These are phyloP conservation scores for Candida fluviatilis DNA, from an alignment of 805 yeast species.

Conservation along the genomic window DNA sequence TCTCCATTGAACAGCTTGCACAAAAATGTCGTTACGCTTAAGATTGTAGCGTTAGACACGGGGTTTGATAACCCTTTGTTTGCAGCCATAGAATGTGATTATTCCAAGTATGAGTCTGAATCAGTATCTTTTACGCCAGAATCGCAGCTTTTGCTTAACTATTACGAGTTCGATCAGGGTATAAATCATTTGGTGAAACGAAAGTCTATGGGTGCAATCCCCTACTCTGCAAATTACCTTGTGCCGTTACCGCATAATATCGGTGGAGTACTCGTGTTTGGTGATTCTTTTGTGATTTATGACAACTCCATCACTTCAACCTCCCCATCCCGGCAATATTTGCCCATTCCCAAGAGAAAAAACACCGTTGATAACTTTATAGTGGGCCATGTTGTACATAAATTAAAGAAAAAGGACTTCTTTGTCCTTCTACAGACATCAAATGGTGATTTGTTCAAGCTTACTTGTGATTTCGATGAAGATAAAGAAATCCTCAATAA, in stretches of 20 bases:
- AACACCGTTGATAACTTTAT: constrained; percentile 28
- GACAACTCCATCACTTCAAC: constrained; percentile 21
- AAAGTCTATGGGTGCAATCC: constrained; percentile 12
- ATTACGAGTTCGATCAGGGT: constrained; percentile 84
- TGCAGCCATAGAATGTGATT: constrained; percentile 71
- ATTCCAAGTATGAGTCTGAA: constrained; percentile 29
- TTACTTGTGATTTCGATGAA: constrained; percentile 44
- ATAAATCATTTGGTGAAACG: constrained; percentile 67
- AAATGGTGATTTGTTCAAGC: constrained; percentile 71
- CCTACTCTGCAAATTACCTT: constrained; percentile 44
- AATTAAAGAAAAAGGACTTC: constrained; percentile 52
- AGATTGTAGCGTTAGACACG: constrained; percentile 60
- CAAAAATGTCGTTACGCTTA: constrained; percentile 48
- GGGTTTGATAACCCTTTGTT: constrained; percentile 81
- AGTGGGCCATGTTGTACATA: constrained; percentile 60
- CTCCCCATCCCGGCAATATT: constrained; percentile 12
- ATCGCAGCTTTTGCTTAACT: constrained; percentile 40
- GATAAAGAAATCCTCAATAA: constrained; percentile 39
- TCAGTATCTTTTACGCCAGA: background rate
- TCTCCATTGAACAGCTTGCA: constrained; percentile 72
- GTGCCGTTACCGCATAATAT: constrained; percentile 68
- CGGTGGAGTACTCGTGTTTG: constrained; percentile 68
- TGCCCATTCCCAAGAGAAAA: constrained; percentile 55
- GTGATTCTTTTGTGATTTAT: constrained; percentile 51
- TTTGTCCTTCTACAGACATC: constrained; percentile 69